Evolutionary conservation across 805 yeast genomes (phyloP).

Genomic region (Candida patagonica): DNA sequence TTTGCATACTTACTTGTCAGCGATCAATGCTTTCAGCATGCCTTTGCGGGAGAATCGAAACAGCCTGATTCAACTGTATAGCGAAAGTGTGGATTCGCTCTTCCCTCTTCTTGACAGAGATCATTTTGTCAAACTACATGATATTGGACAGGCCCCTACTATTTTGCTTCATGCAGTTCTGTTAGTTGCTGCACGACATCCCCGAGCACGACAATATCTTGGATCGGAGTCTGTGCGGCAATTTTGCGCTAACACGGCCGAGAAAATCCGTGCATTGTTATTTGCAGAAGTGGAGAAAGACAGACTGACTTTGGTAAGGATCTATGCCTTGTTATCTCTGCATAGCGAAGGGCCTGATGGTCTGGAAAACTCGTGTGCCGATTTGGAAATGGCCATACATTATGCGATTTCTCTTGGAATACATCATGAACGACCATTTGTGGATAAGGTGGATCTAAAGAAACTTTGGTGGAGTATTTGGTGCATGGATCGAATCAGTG

Average conservation of each 20-base stretch:
- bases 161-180: constrained; percentile 35
- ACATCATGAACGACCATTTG: constrained; percentile 31
- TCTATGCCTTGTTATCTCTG: constrained; percentile 30
- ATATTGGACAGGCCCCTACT: constrained; percentile 31
- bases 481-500: constrained; percentile 32
- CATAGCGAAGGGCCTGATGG: constrained; percentile 35
- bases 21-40: constrained; percentile 33
- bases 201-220: constrained; percentile 25
- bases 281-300: constrained; percentile 33
- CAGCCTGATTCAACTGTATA: constrained; percentile 32
- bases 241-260: constrained; percentile 26
- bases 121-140: constrained; percentile 31
- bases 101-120: constrained; percentile 36
- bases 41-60: constrained; percentile 26
- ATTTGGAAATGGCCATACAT: constrained; percentile 31
- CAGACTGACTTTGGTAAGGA: constrained; percentile 29
- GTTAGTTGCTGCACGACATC: constrained; percentile 35
- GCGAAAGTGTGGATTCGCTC: constrained; percentile 32
- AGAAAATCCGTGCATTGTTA: constrained; percentile 31
- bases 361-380: constrained; percentile 30
- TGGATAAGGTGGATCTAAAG: constrained; percentile 24
- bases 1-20: constrained; percentile 26
- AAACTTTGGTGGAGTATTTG: constrained; percentile 34
- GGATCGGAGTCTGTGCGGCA: constrained; percentile 24
- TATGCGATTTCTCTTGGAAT: constrained; percentile 33